Base-by-base conservation (phyloP, 768 basidiomycete genomes). In the Tricholoma sp. region DNA sequence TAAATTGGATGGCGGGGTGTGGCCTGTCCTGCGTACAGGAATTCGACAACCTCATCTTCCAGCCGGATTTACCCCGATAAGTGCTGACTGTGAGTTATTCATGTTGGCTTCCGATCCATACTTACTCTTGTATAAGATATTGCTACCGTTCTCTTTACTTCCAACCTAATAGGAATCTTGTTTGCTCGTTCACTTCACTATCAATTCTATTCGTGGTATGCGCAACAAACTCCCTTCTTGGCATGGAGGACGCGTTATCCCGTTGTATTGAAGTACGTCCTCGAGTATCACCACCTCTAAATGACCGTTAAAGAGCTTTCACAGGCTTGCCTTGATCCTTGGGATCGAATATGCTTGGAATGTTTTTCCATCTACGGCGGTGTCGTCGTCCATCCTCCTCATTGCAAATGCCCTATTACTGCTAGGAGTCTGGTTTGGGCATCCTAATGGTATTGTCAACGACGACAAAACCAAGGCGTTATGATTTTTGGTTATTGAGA, bases 121-220 rank as follows among this genome's bases (percentile, higher is more conserved):
- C 54, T 70, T 34, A 67, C 57, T 11, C 50, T n/a, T 55, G 27
- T 46, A 37, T 21, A 29, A 96, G 95, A 89, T 64, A 78, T 89
- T 52, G 81, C 85, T 18, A 89, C 89, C 0, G 78, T 94, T 21
- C 77, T 98, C 5, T 93, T 92, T 76, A 95, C 92, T 1, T 89
- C 89, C 14, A 98, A 98, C 66, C 69, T 98, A 37, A 86, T 97
- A 53, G 97, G 97, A 16, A 88, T 98, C 34, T 60, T 91, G 6
- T 97, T 91, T 68, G 92, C 97, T 19, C 84, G 97, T 18, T 98
- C 96, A 9, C 74, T 99, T 45, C 97, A 99, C 68, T 98, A 98
- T 68, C 97, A 99, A 63, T 99, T 99, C 72, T 97, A 97, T 70
- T 86, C 91, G 5, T 99, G 97, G 97, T 98, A 98, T 68, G 91